These are phyloP conservation scores for Torulaspora delbrueckii DNA, from an alignment of 805 yeast species.

Conservation along the genomic window DNA sequence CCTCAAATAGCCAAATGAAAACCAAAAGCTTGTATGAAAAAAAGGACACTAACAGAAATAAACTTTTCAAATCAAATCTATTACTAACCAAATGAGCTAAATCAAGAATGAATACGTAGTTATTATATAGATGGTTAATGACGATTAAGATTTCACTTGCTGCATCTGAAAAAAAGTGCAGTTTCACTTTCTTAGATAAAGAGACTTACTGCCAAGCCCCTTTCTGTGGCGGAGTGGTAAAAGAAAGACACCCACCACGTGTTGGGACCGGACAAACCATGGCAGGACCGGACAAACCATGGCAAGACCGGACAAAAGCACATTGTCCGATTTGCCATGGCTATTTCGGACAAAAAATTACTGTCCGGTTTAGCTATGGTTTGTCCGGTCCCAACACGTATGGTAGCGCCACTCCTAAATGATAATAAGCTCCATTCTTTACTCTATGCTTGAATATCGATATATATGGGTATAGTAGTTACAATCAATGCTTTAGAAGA, in stretches of 20 bases:
- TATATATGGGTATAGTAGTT: background rate
- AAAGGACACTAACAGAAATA: too few species aligned
- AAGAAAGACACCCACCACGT: background rate
- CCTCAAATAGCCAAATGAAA: background rate
- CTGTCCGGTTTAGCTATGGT: background rate
- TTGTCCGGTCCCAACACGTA: background rate
- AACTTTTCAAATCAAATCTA: background rate
- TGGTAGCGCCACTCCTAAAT: slow-evolving; percentile 1
- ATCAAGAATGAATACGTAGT: background rate
- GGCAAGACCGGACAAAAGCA: background rate
- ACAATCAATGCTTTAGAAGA: background rate
- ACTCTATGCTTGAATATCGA: background rate
- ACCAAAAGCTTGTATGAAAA: background rate
- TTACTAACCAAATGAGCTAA: background rate
- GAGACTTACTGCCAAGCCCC: background rate
- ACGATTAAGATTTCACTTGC: background rate
- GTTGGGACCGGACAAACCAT: background rate
- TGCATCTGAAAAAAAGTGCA: background rate
- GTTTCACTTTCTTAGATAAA: background rate
- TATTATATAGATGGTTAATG: background rate
- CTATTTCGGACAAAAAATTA: background rate
- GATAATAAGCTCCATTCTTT: background rate
- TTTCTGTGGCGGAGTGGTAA: slow-evolving; percentile 6
- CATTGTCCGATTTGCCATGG: background rate
- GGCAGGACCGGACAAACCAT: background rate